These are phyloP conservation scores for Boletus insuetus DNA, from an alignment of 768 basidiomycete species.

Conservation along the genomic window DNA sequence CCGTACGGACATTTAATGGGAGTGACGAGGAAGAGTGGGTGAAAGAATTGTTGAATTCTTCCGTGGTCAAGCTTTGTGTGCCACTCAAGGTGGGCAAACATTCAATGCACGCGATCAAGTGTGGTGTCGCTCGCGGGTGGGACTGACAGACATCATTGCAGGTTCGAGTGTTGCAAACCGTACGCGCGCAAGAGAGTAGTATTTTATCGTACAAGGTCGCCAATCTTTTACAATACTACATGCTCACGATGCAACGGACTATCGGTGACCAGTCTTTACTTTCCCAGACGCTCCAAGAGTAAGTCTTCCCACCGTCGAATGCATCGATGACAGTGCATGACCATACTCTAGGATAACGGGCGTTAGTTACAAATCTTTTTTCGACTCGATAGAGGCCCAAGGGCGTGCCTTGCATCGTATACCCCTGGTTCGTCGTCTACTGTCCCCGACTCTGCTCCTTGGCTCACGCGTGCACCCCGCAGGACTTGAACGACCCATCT, in stretches of 20 bases:
- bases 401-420: slow-evolving; percentile 60
- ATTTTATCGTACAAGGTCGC: slow-evolving; percentile 91
- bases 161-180: slow-evolving; percentile 90
- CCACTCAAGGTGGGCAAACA: slow-evolving; percentile 70
- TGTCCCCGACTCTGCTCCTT: neutral
- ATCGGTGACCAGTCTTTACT: slow-evolving; percentile 83
- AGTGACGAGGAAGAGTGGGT: slow-evolving; percentile 79
- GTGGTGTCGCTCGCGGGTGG: neutral
- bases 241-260: slow-evolving; percentile 88
- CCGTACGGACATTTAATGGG: slow-evolving; percentile 51
- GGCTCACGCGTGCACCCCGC: neutral
- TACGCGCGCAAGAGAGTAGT: slow-evolving; percentile 89
- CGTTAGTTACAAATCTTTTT: slow-evolving; percentile 79
- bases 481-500: slow-evolving; percentile 70
- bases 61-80: slow-evolving; percentile 78
- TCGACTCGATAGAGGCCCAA: slow-evolving; percentile 82
- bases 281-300: slow-evolving; percentile 80
- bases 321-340: neutral
- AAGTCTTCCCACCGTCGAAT: slow-evolving; percentile 16
- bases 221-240: slow-evolving; percentile 93
- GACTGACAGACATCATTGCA: slow-evolving; percentile 25
- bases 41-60: slow-evolving; percentile 75
- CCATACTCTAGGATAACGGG: slow-evolving; percentile 65
- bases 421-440: slow-evolving; percentile 44
- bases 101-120: neutral